Conservation (phyloP, 768 basidiomycete species). For the Neoboletus subvelutipes region DNA sequence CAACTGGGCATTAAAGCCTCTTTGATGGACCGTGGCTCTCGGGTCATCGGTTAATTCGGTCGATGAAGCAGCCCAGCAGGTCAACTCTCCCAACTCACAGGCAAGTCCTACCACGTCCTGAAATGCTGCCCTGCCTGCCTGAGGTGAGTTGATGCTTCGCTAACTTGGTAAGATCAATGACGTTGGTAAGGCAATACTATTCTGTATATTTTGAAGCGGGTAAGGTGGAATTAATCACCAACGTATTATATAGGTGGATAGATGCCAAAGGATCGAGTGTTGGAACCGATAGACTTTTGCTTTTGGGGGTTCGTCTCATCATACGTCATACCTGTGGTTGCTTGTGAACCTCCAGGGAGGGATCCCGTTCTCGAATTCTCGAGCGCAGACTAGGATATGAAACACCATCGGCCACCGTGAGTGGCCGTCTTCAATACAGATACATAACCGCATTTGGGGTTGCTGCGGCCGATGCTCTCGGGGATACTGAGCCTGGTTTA, state of each 20-base stretch:
- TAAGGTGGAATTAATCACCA: neutral
- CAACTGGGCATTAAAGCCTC: neutral
- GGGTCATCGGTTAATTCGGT: neutral
- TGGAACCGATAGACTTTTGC: conserved; percentile 7
- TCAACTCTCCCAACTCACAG: neutral
- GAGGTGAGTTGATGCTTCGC: neutral
- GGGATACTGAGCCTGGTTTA: conserved; percentile 7
- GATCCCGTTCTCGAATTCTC: neutral
- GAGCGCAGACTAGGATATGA: neutral
- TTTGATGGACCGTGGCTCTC: conserved; percentile 1
- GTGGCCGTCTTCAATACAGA: neutral
- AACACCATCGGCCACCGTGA: neutral
- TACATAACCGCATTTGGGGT: conserved; percentile 12
- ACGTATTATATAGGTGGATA: neutral
- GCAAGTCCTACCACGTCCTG: neutral
- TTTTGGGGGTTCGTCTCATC: neutral
- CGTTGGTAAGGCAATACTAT: conserved; percentile 7
- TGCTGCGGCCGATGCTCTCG: conserved; percentile 20
- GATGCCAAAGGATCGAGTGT: neutral
- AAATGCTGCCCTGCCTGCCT: neutral
- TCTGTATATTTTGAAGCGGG: neutral
- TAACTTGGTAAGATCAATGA: conserved; percentile 10
- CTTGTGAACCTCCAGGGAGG: neutral
- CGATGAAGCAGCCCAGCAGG: neutral
- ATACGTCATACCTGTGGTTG: conserved; percentile 3